Percentiles rank a stretch among this genome's conserved stretches.
These are phyloP conservation scores for Gossypium schwendimanii DNA, from an alignment of 441 rosid genomes.

Conservation along the genomic window DNA sequence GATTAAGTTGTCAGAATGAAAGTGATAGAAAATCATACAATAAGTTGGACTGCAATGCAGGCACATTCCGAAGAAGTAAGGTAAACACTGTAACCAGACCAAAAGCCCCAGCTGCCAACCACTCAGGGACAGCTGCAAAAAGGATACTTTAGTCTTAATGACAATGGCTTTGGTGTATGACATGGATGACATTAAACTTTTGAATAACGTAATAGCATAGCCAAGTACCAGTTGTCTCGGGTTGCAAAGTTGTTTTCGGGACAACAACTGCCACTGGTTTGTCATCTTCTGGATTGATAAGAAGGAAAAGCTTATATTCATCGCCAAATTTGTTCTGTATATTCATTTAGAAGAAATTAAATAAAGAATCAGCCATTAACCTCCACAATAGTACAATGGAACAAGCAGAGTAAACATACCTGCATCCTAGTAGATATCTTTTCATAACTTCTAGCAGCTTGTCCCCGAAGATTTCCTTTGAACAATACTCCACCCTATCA, in stretches of 20 bases:
- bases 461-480: slow-evolving; percentile 88
- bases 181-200: not conserved
- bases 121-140: slow-evolving; percentile 84
- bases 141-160: not conserved
- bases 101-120: slow-evolving; percentile 95
- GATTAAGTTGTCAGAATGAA: not conserved
- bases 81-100: slow-evolving; percentile 82
- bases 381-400: not conserved
- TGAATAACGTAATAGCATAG: slow-evolving; percentile 10
- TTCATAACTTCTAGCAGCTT: slow-evolving; percentile 73
- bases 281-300: slow-evolving; percentile 88
- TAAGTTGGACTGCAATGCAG: slow-evolving; percentile 73
- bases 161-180: not conserved
- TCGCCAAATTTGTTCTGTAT: slow-evolving; percentile 74
- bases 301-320: slow-evolving; percentile 75
- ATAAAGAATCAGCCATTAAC: slow-evolving; percentile 7
- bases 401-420: slow-evolving; percentile 29
- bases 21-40: slow-evolving; percentile 39
- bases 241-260: slow-evolving; percentile 69
- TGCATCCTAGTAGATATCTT: slow-evolving; percentile 67
- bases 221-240: slow-evolving; percentile 62
- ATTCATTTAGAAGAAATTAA: slow-evolving; percentile 16
- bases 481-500: slow-evolving; percentile 77
- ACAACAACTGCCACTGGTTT: slow-evolving; percentile 94
- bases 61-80: slow-evolving; percentile 83